Evolutionary conservation across 2,329 filamentous ascomycete genomes (phyloP).

Genomic region (Claviceps monticola): DNA sequence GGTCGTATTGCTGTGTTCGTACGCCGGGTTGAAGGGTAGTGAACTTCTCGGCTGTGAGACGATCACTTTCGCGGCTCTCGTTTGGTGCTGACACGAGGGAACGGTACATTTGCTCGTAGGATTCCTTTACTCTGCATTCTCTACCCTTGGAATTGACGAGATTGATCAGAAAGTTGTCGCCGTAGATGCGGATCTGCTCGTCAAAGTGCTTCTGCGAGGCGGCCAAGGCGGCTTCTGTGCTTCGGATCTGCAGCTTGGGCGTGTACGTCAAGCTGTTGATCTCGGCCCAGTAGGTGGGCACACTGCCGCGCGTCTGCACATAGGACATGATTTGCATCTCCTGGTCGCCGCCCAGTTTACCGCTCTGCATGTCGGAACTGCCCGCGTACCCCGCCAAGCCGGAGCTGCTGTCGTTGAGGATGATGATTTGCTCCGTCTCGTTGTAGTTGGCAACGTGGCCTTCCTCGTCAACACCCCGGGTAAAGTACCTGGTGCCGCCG

Average conservation of each 20-base stretch:
- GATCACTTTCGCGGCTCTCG: conserved; percentile 52
- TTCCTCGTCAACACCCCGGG: conserved; percentile 81
- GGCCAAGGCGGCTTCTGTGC: conserved; percentile 63
- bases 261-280: conserved; percentile 87
- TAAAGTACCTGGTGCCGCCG: conserved; percentile 88
- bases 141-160: conserved; percentile 92
- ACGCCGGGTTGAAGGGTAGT: conserved; percentile 56
- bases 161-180: conserved; percentile 95
- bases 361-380: conserved; percentile 61
- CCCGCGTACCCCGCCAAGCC: conserved; percentile 71
- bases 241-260: conserved; percentile 76
- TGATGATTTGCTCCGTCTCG: conserved; percentile 86
- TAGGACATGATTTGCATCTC: conserved; percentile 88
- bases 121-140: conserved; percentile 77
- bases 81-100: conserved; percentile 55
- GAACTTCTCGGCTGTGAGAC: conserved; percentile 63
- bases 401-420: conserved; percentile 69
- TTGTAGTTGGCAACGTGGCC: conserved; percentile 98
- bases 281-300: conserved; percentile 93
- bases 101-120: conserved; percentile 83
- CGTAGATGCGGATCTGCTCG: conserved; percentile 86
- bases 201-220: conserved; percentile 80
- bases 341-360: conserved; percentile 47
- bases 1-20: conserved; percentile 54
- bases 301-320: conserved; percentile 90